phyloP scores from a whole-genome alignment of 371 early-diverging fungal genomes.

The Apophysomyces elegans region DNA sequence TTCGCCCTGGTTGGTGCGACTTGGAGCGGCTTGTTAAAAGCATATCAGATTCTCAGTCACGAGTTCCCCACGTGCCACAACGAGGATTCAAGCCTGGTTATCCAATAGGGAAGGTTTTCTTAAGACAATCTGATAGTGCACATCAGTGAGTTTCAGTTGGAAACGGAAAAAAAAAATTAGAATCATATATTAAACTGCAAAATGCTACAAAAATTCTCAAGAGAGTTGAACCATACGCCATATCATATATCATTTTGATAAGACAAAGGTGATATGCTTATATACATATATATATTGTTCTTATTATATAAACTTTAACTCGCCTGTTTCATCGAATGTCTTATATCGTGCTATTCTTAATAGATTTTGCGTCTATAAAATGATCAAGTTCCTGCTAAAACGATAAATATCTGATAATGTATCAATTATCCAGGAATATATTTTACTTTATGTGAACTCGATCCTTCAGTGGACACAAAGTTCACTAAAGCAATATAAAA shows the following conservation, averaged over 20 bases:
- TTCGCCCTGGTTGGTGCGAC: slow-evolving; percentile 9
- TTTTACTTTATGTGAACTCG: too few relatives aligned
- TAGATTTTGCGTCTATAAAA: background rate
- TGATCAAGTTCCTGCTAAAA: background rate
- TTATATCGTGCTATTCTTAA: background rate
- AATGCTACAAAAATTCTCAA: too few relatives aligned
- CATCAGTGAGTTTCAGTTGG: background rate
- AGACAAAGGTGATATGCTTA: background rate
- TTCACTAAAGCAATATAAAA: too few relatives aligned
- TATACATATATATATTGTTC: background rate
- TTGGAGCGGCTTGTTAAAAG: background rate
- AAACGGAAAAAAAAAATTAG: background rate
- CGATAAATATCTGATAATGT: background rate
- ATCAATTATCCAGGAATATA: background rate
- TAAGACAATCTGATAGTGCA: too few relatives aligned
- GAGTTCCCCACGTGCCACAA: slow-evolving; percentile 8
- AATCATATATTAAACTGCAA: too few relatives aligned
- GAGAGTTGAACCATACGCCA: too few relatives aligned
- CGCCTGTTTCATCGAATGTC: background rate
- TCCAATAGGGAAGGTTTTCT: too few relatives aligned
- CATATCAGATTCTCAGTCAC: slow-evolving; percentile 7
- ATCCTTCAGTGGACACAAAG: too few relatives aligned
- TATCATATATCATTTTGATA: background rate
- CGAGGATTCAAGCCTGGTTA: background rate
- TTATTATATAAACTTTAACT: background rate